A percentile compares a stretch with the other conserved stretches of the same genome.
Conservation (phyloP, 2,329 filamentous ascomycete genomes). For the Exophiala sideris region DNA sequence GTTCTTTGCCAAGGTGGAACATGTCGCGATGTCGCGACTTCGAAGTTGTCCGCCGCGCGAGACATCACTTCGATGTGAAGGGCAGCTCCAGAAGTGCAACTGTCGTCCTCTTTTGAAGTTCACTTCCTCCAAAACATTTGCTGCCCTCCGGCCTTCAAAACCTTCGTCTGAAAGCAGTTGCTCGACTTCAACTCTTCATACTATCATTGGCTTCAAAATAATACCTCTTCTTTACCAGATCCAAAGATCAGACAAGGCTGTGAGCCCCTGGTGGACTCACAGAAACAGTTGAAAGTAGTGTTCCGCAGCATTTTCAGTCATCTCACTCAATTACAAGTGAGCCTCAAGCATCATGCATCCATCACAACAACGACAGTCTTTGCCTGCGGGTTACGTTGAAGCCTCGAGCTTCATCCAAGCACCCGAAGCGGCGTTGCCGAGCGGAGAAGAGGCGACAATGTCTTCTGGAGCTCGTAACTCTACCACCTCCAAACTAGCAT, state of each 20-base stretch:
- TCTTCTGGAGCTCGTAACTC: background rate
- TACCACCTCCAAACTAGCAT: background rate
- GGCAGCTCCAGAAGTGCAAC: too few species aligned
- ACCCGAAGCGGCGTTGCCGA: background rate
- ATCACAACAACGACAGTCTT: background rate
- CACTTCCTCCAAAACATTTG: too few species aligned
- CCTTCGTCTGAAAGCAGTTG: too few species aligned
- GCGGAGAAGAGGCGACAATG: background rate
- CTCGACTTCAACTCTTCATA: too few species aligned
- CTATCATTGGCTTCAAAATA: too few species aligned
- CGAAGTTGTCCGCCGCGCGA: too few species aligned
- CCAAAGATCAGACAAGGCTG: background rate
- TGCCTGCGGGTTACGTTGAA: background rate
- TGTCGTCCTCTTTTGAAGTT: too few species aligned
- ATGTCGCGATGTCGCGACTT: too few species aligned
- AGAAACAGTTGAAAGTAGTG: background rate
- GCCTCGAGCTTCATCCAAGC: background rate
- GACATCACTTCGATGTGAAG: too few species aligned
- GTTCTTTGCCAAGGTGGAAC: too few species aligned
- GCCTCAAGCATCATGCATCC: background rate
- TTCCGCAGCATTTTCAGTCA: background rate
- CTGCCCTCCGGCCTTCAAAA: too few species aligned
- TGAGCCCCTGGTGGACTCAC: background rate
- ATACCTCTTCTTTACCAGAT: too few species aligned
- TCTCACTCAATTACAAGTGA: background rate